Evolutionary conservation across 805 yeast species (phyloP).

Genomic region (Yarrowia sp.): DNA sequence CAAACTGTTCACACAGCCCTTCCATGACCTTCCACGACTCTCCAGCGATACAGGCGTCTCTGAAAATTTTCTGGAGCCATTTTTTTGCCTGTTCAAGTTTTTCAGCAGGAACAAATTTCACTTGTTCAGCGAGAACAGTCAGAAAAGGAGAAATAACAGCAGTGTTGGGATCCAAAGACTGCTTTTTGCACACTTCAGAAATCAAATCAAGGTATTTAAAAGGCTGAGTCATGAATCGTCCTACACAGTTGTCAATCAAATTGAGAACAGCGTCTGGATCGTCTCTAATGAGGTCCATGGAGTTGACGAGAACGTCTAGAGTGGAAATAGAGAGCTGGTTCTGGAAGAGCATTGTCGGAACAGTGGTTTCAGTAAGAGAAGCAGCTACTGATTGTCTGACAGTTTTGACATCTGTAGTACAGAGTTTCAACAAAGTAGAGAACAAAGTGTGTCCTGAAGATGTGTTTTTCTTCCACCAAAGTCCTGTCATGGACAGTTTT

Average conservation of each 20-base stretch:
- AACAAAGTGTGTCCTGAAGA: not conserved
- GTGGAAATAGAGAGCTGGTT: not conserved
- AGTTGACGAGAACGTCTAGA: conserved; percentile 22
- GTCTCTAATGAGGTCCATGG: not conserved
- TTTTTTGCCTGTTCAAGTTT: conserved; percentile 35
- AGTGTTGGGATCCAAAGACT: conserved; percentile 35
- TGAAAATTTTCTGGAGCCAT: conserved; percentile 54
- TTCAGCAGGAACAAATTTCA: conserved; percentile 47
- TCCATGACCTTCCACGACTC: conserved; percentile 46
- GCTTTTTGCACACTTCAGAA: conserved; percentile 28
- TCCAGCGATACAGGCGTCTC: conserved; percentile 54
- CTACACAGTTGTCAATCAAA: conserved; percentile 70
- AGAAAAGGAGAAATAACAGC: conserved; percentile 53
- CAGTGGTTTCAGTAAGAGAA: conserved; percentile 4
- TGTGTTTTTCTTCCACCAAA: conserved; percentile 12
- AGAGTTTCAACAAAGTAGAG: not conserved
- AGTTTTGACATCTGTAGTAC: not conserved
- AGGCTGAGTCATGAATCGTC: conserved; percentile 71
- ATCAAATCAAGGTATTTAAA: conserved; percentile 76
- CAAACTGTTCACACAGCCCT: conserved; percentile 13
- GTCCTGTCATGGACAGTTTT: conserved; percentile 4
- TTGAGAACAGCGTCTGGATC: conserved; percentile 35
- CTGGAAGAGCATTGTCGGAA: conserved; percentile 22
- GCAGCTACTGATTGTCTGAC: not conserved
- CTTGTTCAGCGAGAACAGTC: conserved; percentile 65